Base-by-base conservation (phyloP, 2,329 filamentous ascomycete species). In the Talaromyces funiculosus region DNA sequence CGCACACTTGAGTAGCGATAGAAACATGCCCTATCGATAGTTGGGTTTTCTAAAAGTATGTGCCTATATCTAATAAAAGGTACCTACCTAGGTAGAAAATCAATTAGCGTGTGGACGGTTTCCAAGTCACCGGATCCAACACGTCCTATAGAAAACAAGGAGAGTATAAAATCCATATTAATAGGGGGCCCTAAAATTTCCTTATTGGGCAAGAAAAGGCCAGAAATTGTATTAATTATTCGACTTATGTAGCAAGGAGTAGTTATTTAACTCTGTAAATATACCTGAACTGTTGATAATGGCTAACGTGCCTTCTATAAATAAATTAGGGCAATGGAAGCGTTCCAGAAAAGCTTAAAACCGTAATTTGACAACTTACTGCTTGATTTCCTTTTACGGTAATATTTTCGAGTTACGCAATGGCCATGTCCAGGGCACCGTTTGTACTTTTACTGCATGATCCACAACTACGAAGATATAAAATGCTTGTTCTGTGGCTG, bases 291-390 rank as follows among this genome's bases (percentile, higher is more conserved):
- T 18, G 9, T n/a, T 26, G 42, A 4, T 31, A 18, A 33, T 12
- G 14, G 29, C 33, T 51, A 18, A 33, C 26, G 18, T 33, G 29
- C 10, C 16, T 51, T 51, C 26, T 51, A 51, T 51, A 22, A 51
- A 51, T 51, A 51, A 33, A 33, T n/a, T 31, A 20, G 24, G 45
- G 26, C 16, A 16, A 49, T 49, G 45, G 26, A 53, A 20, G 45
- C 7, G n/a, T 29, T 49, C 33, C 29, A 37, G 54, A 43, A 47
- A 61, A 66, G 40, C 59, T 54, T 66, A 69, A 72, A 73, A 77
- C 72, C 73, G 75, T 73, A 73, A 73, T 75, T 73, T 75, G 74
- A 69, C 67, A 69, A 73, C 72, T 16, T 10, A 16, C 20, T 45
- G 4, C 22, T 33, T 77, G 73, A 75, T 76, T 74, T 73, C 72